Evolutionary conservation across 352 stramenopile species (phyloP).

Genomic region (Globisporangium yorkense): DNA sequence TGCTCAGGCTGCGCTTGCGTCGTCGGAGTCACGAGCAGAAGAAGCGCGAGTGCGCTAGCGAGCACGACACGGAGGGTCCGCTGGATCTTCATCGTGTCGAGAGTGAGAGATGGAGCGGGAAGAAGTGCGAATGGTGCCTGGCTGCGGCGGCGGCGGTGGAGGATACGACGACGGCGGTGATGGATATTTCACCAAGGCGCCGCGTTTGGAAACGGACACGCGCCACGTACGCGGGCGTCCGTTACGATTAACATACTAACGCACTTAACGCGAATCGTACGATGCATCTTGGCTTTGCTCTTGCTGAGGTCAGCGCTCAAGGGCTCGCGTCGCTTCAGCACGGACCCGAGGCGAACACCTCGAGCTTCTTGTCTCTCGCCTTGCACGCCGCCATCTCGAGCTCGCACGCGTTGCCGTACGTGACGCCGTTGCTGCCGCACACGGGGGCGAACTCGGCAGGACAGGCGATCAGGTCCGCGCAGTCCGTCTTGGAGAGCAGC

Average conservation of each 20-base stretch:
- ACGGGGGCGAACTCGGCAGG: slow-evolving; percentile 8
- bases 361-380: slow-evolving; percentile 2
- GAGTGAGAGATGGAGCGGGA: neutral
- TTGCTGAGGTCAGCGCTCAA: neutral
- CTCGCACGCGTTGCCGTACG: slow-evolving; percentile 18
- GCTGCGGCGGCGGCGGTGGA: too few relatives aligned
- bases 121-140: neutral
- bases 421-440: slow-evolving; percentile 16
- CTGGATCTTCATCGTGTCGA: slow-evolving; percentile 5
- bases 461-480: slow-evolving; percentile 3
- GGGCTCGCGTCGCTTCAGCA: slow-evolving; percentile 2
- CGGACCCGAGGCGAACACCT: neutral
- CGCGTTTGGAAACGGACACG: too few relatives aligned
- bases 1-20: neutral
- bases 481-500: neutral
- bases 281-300: too few relatives aligned
- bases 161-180: too few relatives aligned
- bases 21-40: neutral
- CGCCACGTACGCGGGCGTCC: too few relatives aligned
- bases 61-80: neutral
- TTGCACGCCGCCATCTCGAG: slow-evolving; percentile 12
- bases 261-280: too few relatives aligned
- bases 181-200: too few relatives aligned
- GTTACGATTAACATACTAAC: too few relatives aligned
- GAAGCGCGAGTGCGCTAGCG: neutral